phyloP scores from a whole-genome alignment of 805 yeast genomes.

The Lachancea lanzarotensis region DNA sequence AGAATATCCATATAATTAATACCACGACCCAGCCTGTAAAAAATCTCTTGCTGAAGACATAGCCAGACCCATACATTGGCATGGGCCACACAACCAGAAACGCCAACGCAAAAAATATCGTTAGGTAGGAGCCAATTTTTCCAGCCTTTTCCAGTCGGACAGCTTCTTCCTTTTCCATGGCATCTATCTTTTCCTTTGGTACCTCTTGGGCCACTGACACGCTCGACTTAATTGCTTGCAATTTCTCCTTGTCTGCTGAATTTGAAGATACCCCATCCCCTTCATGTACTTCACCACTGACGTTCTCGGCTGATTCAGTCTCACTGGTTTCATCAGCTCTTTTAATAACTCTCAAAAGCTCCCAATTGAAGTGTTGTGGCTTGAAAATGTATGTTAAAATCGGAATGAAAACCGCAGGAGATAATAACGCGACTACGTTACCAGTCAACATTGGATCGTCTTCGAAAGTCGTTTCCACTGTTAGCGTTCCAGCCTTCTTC shows the following conservation, averaged over 20 bases:
- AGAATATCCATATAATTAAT: constrained; percentile 74
- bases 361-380: constrained; percentile 72
- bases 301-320: constrained; percentile 40
- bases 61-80: constrained; percentile 85
- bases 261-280: constrained; percentile 8
- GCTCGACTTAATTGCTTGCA: constrained; percentile 29
- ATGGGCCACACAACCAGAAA: constrained; percentile 80
- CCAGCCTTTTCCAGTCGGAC: constrained; percentile 48
- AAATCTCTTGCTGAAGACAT: constrained; percentile 66
- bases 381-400: constrained; percentile 56
- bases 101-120: constrained; percentile 54
- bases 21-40: constrained; percentile 89
- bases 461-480: constrained; percentile 56
- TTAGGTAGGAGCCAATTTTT: constrained; percentile 53
- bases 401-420: constrained; percentile 65
- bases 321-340: constrained; percentile 72
- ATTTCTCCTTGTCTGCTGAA: constrained; percentile 13
- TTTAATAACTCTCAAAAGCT: constrained; percentile 48
- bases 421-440: constrained; percentile 71
- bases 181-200: constrained; percentile 15
- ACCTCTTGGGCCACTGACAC: constrained; percentile 29
- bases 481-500: constrained; percentile 37
- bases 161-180: constrained; percentile 43
- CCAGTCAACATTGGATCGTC: constrained; percentile 89
- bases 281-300: constrained; percentile 14